Percentiles rank a stretch among this genome's conserved stretches.
phyloP scores from a whole-genome alignment of 2,329 filamentous ascomycete genomes.

The Aspergillus costaricaensis region DNA sequence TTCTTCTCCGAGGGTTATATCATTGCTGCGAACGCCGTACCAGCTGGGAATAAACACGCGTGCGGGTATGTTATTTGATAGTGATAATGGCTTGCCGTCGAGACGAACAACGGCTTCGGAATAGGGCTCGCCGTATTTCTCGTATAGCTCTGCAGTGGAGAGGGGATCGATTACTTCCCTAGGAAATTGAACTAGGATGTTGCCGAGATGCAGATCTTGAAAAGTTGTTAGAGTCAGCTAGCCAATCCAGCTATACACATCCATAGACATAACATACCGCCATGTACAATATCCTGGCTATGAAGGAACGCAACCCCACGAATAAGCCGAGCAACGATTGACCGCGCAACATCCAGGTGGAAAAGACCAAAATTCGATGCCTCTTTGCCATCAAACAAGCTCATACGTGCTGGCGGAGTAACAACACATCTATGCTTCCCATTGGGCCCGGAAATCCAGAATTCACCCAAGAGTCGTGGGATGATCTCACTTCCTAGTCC shows the following conservation, averaged over 20 bases:
- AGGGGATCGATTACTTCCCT: slow-evolving; percentile 21
- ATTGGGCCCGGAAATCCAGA: slow-evolving; percentile 26
- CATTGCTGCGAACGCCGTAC: background rate
- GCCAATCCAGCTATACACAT: background rate
- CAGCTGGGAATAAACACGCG: slow-evolving; percentile 7
- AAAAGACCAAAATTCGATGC: slow-evolving; percentile 23
- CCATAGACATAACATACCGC: slow-evolving; percentile 19
- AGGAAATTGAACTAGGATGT: slow-evolving; percentile 28
- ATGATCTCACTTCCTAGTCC: slow-evolving; percentile 17
- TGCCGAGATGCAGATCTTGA: slow-evolving; percentile 30
- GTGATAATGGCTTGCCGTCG: slow-evolving; percentile 23
- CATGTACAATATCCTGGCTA: slow-evolving; percentile 26
- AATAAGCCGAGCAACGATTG: slow-evolving; percentile 27
- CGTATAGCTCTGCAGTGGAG: slow-evolving; percentile 23
- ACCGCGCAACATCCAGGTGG: slow-evolving; percentile 20
- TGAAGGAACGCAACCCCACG: slow-evolving; percentile 27
- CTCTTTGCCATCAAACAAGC: slow-evolving; percentile 25
- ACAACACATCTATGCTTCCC: slow-evolving; percentile 27
- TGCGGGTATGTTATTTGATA: slow-evolving; percentile 20
- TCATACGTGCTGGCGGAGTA: slow-evolving; percentile 23
- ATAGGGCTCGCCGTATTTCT: slow-evolving; percentile 24
- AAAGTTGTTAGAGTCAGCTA: background rate
- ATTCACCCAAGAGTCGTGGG: slow-evolving; percentile 28
- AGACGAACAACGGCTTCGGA: slow-evolving; percentile 24
- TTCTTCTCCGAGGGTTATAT: background rate